These are phyloP conservation scores for Exophiala alcalophila DNA, from an alignment of 2,329 filamentous ascomycete genomes.

Conservation along the genomic window DNA sequence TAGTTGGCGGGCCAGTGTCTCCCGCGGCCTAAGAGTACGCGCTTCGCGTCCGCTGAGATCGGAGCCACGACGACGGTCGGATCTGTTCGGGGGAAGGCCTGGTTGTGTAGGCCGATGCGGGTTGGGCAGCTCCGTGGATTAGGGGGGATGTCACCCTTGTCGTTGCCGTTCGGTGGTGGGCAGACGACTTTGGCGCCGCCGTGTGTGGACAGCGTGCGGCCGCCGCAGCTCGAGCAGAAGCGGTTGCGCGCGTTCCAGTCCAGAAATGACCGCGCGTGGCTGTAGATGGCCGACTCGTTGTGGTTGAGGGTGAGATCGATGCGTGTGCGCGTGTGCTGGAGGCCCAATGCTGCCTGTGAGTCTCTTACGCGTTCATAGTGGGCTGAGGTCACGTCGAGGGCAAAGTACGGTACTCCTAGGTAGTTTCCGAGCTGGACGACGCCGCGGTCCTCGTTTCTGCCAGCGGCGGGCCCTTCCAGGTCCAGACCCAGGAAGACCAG, in stretches of 20 bases:
- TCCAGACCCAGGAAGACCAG: constrained; percentile 83
- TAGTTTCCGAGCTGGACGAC: constrained; percentile 58
- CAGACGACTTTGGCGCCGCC: constrained; percentile 45
- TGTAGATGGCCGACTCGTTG: constrained; percentile 17
- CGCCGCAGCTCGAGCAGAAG: constrained; percentile 85
- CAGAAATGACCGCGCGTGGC: constrained; percentile 67
- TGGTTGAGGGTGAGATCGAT: constrained; percentile 17
- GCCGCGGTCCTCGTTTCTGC: constrained; percentile 34
- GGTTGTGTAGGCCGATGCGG: constrained; percentile 79
- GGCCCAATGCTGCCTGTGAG: background rate
- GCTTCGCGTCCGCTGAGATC: constrained; percentile 71
- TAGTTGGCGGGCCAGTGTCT: constrained; percentile 77
- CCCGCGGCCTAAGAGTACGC: constrained; percentile 77
- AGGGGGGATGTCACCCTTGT: no score
- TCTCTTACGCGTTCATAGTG: constrained; percentile 8
- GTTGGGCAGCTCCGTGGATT: constrained; percentile 75
- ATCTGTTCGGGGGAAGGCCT: constrained; percentile 86
- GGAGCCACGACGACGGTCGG: constrained; percentile 96
- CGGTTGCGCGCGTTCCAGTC: constrained; percentile 94
- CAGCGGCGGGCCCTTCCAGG: constrained; percentile 45
- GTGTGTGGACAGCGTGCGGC: constrained; percentile 62
- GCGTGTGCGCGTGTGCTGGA: constrained; percentile 12
- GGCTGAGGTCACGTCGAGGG: constrained; percentile 69
- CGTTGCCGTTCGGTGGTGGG: constrained; percentile 37
- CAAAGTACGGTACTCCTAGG: constrained; percentile 78